Percentiles rank a stretch among this genome's conserved stretches.
These are phyloP conservation scores for Crithidia acanthocephali DNA, from an alignment of 208 protist genomes.

Conservation along the genomic window DNA sequence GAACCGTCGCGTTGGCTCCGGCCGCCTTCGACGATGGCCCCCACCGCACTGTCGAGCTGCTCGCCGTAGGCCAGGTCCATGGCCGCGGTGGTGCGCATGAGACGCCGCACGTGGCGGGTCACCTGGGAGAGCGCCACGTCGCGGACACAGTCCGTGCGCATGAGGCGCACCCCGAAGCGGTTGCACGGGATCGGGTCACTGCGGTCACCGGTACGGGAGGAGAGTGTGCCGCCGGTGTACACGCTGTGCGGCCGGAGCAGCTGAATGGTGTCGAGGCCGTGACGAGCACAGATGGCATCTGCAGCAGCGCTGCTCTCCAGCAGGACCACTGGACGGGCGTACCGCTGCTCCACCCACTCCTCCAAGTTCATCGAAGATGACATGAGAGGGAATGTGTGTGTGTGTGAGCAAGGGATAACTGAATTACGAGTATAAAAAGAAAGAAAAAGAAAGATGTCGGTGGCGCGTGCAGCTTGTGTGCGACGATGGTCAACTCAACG, in stretches of 20 bases:
- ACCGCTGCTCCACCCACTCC: constrained; percentile 74
- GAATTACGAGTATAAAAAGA: too few relatives aligned
- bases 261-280: constrained; percentile 75
- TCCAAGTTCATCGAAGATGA: constrained; percentile 21
- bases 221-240: constrained; percentile 41
- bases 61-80: constrained; percentile 80
- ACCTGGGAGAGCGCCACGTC: constrained; percentile 37
- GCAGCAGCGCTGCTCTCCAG: constrained; percentile 55
- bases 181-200: constrained; percentile 48
- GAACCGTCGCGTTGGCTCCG: constrained; percentile 34
- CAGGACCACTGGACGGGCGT: constrained; percentile 72
- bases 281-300: constrained; percentile 49
- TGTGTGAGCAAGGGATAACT: not conserved
- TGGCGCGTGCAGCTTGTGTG: too few relatives aligned
- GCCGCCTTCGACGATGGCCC: constrained; percentile 41
- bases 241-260: constrained; percentile 74
- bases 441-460: too few relatives aligned
- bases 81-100: constrained; percentile 45
- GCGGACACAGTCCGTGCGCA: constrained; percentile 65
- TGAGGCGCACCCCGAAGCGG: constrained; percentile 79
- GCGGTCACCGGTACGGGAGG: constrained; percentile 54
- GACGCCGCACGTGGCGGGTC: constrained; percentile 39
- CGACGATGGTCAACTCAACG: too few relatives aligned
- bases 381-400: constrained; percentile 11
- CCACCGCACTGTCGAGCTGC: constrained; percentile 64